phyloP scores from a whole-genome alignment of 208 protist genomes.

The Novymonas esmeraldas region DNA sequence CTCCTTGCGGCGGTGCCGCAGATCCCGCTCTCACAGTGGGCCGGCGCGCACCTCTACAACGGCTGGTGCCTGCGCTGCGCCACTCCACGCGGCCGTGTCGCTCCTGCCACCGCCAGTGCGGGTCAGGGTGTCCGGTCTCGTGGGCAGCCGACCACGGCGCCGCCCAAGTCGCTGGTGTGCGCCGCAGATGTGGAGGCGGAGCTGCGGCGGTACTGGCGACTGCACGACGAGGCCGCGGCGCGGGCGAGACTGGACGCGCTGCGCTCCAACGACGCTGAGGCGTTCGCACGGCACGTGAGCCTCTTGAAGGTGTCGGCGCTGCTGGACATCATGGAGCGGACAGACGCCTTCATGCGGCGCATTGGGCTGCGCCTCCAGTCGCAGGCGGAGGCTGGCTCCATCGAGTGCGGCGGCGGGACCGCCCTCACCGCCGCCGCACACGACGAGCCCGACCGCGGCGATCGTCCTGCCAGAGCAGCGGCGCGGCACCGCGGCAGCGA shows the following conservation, averaged over 20 bases:
- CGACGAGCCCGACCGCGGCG: neutral
- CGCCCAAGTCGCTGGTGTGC: constrained; percentile 20
- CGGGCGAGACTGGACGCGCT: constrained; percentile 47
- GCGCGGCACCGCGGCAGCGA: neutral
- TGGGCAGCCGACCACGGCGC: too few relatives aligned
- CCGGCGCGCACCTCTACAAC: constrained; percentile 22
- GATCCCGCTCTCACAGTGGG: constrained; percentile 14
- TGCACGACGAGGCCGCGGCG: constrained; percentile 45
- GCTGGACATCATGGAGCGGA: constrained; percentile 68
- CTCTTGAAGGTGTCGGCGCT: constrained; percentile 56
- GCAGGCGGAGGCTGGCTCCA: too few relatives aligned
- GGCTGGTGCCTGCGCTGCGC: constrained; percentile 17
- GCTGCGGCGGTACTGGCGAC: constrained; percentile 42
- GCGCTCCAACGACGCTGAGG: constrained; percentile 44
- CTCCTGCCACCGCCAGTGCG: too few relatives aligned
- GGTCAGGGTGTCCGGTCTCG: too few relatives aligned
- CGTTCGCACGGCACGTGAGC: constrained; percentile 53
- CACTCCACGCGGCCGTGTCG: too few relatives aligned
- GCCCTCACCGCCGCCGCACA: neutral
- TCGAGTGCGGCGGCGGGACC: neutral
- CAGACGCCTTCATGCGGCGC: constrained; percentile 59
- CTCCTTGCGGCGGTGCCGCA: constrained; percentile 3
- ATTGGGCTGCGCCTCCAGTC: constrained; percentile 45
- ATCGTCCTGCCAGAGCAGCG: neutral
- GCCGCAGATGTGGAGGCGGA: constrained; percentile 30